Base-by-base conservation (phyloP, 1,139 yeast species). In the Hanseniaspora gamundiae region DNA sequence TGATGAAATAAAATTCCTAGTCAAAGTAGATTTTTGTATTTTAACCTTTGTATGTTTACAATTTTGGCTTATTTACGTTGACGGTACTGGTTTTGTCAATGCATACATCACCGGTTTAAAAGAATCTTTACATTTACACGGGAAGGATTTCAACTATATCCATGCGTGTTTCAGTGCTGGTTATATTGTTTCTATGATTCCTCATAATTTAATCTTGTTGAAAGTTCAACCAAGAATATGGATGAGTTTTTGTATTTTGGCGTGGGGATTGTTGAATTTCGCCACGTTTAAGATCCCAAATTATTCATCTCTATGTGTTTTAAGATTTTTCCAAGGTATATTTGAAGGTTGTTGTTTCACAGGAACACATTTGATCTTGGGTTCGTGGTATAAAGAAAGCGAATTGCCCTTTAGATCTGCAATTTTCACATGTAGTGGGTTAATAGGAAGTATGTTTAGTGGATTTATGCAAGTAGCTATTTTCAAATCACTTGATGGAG, bases 401-500 rank as follows among this genome's bases (percentile, higher is more conserved):
- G 76, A 74, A 47, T 53, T 74, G 43, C 68, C 77, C 0, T 67
- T 64, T 48, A 62, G 75, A 52, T 62, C 73, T 26, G 78, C 78
- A 2, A 62, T 73, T 10, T 75, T 74, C 54, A 72, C 78, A 0
- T 63, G 71, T 39, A 67, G 77, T 30, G 79, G 79, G 4, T 59
- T 73, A 38, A 52, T 73, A 38, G 80, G 80, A 1, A 69, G 73
- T 14, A 67, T 74, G 48, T 71, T 71, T 48, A 69, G 77, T 42
- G 79, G 80, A 24, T 70, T 76, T 49, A 66, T 79, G 57, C 82
- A 84, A 26, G 80, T 79, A 16, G 75, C 79, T n/a, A 75, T 78
- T 40, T 70, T 68, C 52, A 64, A 70, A 44, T 57, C 64, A 35
- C 58, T 78, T 58, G 66, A 70, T 47, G 76, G 74, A 9, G 53